A percentile compares a stretch with the other conserved stretches of the same genome.
phyloP scores from a whole-genome alignment of 306 rosid genomes.

The Inga oerstediana region DNA sequence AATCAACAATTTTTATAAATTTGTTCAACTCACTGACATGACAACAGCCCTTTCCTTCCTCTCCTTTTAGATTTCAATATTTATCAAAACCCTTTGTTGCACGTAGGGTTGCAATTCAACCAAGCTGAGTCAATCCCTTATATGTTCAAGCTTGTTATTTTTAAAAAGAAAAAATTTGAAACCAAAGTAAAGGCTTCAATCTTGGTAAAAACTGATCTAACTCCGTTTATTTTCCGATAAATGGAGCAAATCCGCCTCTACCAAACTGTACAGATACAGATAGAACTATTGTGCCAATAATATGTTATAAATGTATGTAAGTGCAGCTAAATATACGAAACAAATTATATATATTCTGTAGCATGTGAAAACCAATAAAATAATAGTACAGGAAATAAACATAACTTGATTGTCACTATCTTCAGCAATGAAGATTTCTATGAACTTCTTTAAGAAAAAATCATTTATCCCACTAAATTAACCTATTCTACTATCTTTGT shows the following conservation, averaged over 20 bases:
- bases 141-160: neutral
- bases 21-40: neutral
- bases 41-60: neutral
- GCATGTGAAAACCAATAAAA: neutral
- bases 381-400: neutral
- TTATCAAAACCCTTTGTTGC: neutral
- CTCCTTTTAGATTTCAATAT: neutral
- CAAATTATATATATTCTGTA: neutral
- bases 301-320: neutral
- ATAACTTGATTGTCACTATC: neutral
- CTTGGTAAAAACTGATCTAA: neutral
- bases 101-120: neutral
- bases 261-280: neutral
- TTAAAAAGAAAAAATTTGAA: neutral
- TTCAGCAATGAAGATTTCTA: neutral
- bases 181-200: neutral
- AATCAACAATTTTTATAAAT: neutral
- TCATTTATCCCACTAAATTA: neutral
- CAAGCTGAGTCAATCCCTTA: neutral
- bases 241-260: neutral
- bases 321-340: neutral
- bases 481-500: neutral
- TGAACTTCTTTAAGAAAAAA: neutral
- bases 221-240: neutral
- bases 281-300: neutral